phyloP scores from a whole-genome alignment of 2,329 filamentous ascomycete genomes.

The Fusarium solani-melongenae region DNA sequence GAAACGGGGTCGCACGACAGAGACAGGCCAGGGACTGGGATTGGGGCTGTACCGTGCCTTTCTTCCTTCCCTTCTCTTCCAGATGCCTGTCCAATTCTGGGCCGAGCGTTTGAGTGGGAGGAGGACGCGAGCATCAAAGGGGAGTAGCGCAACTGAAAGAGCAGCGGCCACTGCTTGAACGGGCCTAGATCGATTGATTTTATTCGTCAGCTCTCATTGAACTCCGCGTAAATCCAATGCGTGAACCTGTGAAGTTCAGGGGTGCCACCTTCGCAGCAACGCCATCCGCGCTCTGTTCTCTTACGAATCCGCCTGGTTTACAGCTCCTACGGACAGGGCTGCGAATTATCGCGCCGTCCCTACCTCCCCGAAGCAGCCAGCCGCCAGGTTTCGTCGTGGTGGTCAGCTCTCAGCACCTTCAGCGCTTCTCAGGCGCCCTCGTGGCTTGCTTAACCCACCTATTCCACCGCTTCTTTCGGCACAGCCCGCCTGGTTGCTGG shows the following conservation, averaged over 20 bases:
- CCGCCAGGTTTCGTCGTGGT: slow-evolving; percentile 5
- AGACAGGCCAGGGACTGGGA: slow-evolving; percentile 25
- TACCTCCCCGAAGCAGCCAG: slow-evolving; percentile 2
- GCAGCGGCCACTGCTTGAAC: slow-evolving; percentile 13
- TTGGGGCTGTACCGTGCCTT: slow-evolving; percentile 26
- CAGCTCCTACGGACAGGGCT: slow-evolving; percentile 8
- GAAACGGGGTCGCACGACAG: slow-evolving; percentile 36
- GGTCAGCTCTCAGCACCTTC: slow-evolving; percentile 5
- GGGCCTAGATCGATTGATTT: slow-evolving; percentile 18
- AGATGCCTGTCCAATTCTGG: slow-evolving; percentile 34
- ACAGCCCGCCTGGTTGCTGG: slow-evolving; percentile 14
- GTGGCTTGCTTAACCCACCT: neutral
- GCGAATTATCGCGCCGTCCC: neutral
- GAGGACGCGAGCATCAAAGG: slow-evolving; percentile 27
- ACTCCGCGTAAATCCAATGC: neutral
- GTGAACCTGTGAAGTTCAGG: slow-evolving; percentile 23
- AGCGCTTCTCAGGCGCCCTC: neutral
- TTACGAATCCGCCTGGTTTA: neutral
- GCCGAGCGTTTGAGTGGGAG: slow-evolving; percentile 29
- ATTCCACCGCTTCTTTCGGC: neutral
- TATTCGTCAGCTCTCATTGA: slow-evolving; percentile 27
- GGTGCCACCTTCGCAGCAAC: slow-evolving; percentile 11
- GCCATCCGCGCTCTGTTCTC: slow-evolving; percentile 7
- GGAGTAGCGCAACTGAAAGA: slow-evolving; percentile 22
- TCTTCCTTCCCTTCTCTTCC: slow-evolving; percentile 2